Base-by-base conservation (phyloP, 768 basidiomycete species). In the Exidia glandulosa region DNA sequence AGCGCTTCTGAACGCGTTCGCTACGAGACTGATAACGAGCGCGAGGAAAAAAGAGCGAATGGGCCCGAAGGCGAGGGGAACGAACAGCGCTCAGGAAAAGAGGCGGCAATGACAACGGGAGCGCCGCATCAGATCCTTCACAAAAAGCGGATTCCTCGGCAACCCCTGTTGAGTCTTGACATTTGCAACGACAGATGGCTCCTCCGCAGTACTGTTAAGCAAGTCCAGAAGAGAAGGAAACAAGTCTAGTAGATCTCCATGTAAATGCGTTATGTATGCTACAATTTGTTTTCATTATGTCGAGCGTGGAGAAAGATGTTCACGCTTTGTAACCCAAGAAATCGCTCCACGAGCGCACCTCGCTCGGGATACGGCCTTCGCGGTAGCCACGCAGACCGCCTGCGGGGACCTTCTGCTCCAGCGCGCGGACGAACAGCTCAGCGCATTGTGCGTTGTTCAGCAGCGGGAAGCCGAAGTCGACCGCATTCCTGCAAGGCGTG, bases 401-500 rank as follows among this genome's bases (percentile, higher is more conserved):
- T 63, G 82, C 73, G 32, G 88, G 87, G 65, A 95, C 85, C 73
- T 93, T 92, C 73, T 82, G 83, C 3, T 81, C 88, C 60, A 99
- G 75, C 63, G 86, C 83, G 72, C 95, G 90, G 34, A 97, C 94
- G 70, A 93, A 96, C 56, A 99, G 80, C 64, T 86, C 80, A 2
- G 95, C 96, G 60, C 85, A 88, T 60, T 84, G 85, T 57, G 93
- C 83, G 69, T 97, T 90, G 77, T 95, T 96, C 64, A 98, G 76
- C 59, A 97, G 72, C 12, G 93, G 88, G 60, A 97, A 72, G 61
- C 96, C 96, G 64, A 97, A 98, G 76, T 98, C 94, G 58, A 95
- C 92, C 58, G 93, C 92, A 70, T 94, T 94, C 64, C 94, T 88
- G 65, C 10, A 59, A 32, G 30, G 31, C 29, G 59, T 54, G 62